Evolutionary conservation across 495 filamentous ascomycete genomes (phyloP), one percentile per base, ranked within the genome.

Genomic region (Talaromyces trachyspermus): DNA sequence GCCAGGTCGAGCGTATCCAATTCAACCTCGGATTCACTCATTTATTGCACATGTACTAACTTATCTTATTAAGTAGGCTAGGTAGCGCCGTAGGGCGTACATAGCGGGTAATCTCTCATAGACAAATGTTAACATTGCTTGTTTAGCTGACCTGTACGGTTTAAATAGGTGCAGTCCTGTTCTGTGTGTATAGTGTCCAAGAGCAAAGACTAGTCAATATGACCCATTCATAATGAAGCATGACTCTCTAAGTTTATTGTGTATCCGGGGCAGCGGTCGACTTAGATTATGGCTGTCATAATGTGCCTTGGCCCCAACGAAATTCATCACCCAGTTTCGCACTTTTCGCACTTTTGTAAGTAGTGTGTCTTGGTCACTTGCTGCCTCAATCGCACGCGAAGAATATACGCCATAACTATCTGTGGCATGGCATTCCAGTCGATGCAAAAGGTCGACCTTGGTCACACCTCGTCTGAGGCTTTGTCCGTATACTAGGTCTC

Each of bases 401-500:
- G 46, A 55, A 51, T 66, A 75, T 17, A 64, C 51, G 23, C 70
- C 72, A 23, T 51, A 60, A 38, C 56, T 51, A 53, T 73, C 69
- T 35, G 60, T 61, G 54, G 41, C 55, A 51, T 75, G 69, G 14
- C 68, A 50, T 23, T 59, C 63, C 37, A 56, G 58, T 37, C 72
- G 64, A 52, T 81, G 76, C 14, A 95, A 69, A 25, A 95, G 64
- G 51, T 87, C 72, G 11, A 92, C 66, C 48, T 74, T 79, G 8
- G 89, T 92, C 45, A 83, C 71, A 26, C 80, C 80, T 57, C 76
- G 77, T 30, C 84, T 69, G 46, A 92, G 64, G 52, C 80, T 83
- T 48, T 85, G 83, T 15, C 88, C 89, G 57, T 90, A 85, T 2
- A 94, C 88, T 57, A 76, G 79, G 17, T 80, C 77, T 42, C 69